These are phyloP conservation scores for Chlamydomonas schloesseri DNA, from an alignment of 139 green algal genomes.

Conservation along the genomic window DNA sequence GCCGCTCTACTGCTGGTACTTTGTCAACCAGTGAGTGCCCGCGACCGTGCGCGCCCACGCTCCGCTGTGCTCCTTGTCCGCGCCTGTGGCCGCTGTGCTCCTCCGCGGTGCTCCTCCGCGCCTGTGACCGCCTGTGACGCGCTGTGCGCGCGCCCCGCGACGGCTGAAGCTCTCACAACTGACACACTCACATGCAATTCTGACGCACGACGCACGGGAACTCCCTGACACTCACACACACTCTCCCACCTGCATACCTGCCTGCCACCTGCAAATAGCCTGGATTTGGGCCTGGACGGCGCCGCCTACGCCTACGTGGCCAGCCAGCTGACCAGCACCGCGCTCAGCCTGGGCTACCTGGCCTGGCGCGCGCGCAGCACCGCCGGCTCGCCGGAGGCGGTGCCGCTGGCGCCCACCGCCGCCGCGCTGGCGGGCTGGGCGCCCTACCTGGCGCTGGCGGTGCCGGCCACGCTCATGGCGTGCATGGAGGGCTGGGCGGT, in stretches of 20 bases:
- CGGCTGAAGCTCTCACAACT: no score
- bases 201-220: no score
- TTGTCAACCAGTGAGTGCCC: constrained; percentile 23
- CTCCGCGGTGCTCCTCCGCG: no score
- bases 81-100: no score
- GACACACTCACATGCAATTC: no score
- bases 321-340: constrained; percentile 11
- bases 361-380: neutral
- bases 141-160: no score
- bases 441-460: constrained; percentile 50
- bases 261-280: no score
- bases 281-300: constrained; percentile 45
- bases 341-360: constrained; percentile 42
- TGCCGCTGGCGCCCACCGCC: constrained; percentile 25
- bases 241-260: no score
- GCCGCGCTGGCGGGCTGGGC: constrained; percentile 40
- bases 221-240: no score
- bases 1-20: constrained; percentile 43
- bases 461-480: constrained; percentile 39
- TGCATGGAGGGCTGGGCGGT: constrained; percentile 58
- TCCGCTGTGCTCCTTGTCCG: no score
- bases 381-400: neutral
- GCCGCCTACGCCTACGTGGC: constrained; percentile 45
- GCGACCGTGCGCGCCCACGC: neutral
- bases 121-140: no score